A percentile compares a stretch with the other conserved stretches of the same genome.
Conservation (phyloP, 1,284 basidiomycete species). For the Vanrija humicola region DNA sequence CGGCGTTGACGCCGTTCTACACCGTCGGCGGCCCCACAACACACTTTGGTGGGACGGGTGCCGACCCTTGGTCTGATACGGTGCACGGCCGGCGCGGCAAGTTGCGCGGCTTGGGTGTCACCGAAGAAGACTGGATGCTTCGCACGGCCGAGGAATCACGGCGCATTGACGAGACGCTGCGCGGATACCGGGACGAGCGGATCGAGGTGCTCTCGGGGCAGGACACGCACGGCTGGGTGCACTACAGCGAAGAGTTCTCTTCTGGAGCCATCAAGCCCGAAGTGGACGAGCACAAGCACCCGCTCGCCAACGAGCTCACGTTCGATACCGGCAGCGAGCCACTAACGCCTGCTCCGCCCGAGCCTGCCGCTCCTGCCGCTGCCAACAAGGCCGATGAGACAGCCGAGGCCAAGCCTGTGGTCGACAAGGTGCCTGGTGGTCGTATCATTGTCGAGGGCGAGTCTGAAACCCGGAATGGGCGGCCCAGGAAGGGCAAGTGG, state of each 20-base stretch:
- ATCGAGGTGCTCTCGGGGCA: slow-evolving; percentile 51
- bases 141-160: slow-evolving; percentile 64
- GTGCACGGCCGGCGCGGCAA: slow-evolving; percentile 58
- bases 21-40: slow-evolving; percentile 80
- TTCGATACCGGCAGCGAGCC: slow-evolving; percentile 15
- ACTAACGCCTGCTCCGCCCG: slow-evolving; percentile 12
- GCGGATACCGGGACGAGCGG: slow-evolving; percentile 59
- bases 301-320: slow-evolving; percentile 17
- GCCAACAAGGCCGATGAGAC: not conserved
- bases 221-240: slow-evolving; percentile 40
- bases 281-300: not conserved
- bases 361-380: slow-evolving; percentile 2
- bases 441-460: slow-evolving; percentile 27
- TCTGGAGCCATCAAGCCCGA: slow-evolving; percentile 3
- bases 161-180: slow-evolving; percentile 63
- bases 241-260: slow-evolving; percentile 20
- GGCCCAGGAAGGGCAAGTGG: slow-evolving; percentile 20
- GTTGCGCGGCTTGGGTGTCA: slow-evolving; percentile 61
- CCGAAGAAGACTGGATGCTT: slow-evolving; percentile 84
- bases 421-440: slow-evolving; percentile 10
- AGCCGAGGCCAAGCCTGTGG: slow-evolving; percentile 3
- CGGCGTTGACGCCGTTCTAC: slow-evolving; percentile 55
- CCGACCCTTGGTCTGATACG: slow-evolving; percentile 78
- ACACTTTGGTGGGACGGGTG: slow-evolving; percentile 73
- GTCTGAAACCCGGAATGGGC: slow-evolving; percentile 15